Evolutionary conservation across 495 filamentous ascomycete species (phyloP).

Genomic region (Penicillium fimorum): DNA sequence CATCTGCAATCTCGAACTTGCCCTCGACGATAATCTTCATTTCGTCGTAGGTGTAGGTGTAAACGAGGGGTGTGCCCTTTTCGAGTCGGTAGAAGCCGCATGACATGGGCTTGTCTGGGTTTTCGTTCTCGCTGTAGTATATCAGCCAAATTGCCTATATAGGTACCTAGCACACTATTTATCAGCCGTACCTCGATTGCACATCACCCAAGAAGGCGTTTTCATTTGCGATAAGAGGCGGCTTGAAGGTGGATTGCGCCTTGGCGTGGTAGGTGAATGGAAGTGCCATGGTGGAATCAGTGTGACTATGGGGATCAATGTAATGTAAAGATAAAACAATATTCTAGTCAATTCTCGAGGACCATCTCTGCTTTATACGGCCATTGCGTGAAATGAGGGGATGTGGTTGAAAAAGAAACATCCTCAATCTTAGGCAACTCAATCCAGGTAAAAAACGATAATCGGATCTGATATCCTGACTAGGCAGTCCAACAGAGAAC

Average conservation of each 20-base stretch:
- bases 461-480: slow-evolving; percentile 20
- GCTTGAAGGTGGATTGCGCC: slow-evolving; percentile 65
- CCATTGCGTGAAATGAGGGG: slow-evolving; percentile 14
- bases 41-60: slow-evolving; percentile 74
- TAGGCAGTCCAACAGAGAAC: slow-evolving; percentile 18
- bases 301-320: not conserved
- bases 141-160: slow-evolving; percentile 5
- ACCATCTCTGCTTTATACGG: slow-evolving; percentile 2
- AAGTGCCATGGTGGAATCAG: slow-evolving; percentile 24
- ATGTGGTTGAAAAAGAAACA: not conserved
- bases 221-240: slow-evolving; percentile 69
- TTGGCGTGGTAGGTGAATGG: slow-evolving; percentile 53
- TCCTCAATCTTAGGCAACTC: slow-evolving; percentile 1
- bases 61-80: slow-evolving; percentile 70
- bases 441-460: not conserved
- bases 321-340: not conserved
- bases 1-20: slow-evolving; percentile 69
- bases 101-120: slow-evolving; percentile 63
- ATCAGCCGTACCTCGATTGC: slow-evolving; percentile 47
- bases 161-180: not conserved
- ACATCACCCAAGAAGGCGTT: slow-evolving; percentile 73
- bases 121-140: slow-evolving; percentile 49
- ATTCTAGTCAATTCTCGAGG: not conserved
- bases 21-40: slow-evolving; percentile 82
- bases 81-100: slow-evolving; percentile 72